Evolutionary conservation across 2,329 filamentous ascomycete species (phyloP), one percentile per base, ranked within the genome.

Genomic region (Verticillium longisporum): DNA sequence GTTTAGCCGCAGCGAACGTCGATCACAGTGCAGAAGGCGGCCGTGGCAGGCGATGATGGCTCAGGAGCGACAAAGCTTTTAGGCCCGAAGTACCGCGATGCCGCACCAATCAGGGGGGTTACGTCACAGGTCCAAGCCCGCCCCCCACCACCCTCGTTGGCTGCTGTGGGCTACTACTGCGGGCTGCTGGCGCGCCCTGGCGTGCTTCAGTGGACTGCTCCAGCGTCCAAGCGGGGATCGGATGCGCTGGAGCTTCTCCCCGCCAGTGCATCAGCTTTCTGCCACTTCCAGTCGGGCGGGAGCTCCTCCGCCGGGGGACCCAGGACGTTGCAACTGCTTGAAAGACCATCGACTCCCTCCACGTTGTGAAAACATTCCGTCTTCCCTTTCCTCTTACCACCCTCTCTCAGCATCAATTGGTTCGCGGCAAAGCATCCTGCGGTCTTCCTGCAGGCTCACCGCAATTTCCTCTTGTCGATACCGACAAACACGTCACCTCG

Each of bases 21-120:
- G 26, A 33, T 55, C 54, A 55, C 54, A 55, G 54, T 55, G 54
- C 32, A 14, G 32, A 55, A n/a, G 32, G 18, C 45, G 18, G 18
- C 45, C 9, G 45, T n/a, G 3, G 45, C 18, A 50, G 45, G 45
- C 45, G 45, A n/a, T 55, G 13, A 55, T 31, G 54, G 15, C 32
- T n/a, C 13, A 13, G 13, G 34, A 36, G 34, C 13, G 34, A 9
- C 34, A 26, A 55, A 21, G 54, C 57, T 21, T 21, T 21, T 63
- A 60, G 62, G 61, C 55, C 62, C 62, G 59, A 60, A 61, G 59
- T 61, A 58, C 61, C 62, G 62, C 59, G 57, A 56, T 54, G 37
- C 57, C 57, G 61, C 61, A 21, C 62, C 59, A 63, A 64, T 64
- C 59, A 64, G 50, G 32, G 50, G 60, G 57, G 58, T 21, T 55